A percentile compares a stretch with the other conserved stretches of the same genome.
phyloP scores from a whole-genome alignment of 2,329 filamentous ascomycete species.

The Camillea tinctor region DNA sequence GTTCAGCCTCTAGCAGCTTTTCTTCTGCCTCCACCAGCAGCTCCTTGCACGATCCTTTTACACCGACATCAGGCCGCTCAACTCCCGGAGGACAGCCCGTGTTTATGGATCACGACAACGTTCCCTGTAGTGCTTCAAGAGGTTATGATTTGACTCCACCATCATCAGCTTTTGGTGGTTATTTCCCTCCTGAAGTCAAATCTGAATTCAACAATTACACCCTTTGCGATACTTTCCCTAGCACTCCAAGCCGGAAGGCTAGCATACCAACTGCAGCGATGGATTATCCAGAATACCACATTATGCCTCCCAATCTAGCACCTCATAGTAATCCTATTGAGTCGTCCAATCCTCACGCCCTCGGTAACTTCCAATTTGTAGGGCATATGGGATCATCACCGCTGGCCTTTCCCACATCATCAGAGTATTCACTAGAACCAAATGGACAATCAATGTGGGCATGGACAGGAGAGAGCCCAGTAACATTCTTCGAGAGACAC shows the following conservation, averaged over 20 bases:
- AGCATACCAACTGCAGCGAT: slow-evolving; percentile 22
- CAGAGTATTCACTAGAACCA: slow-evolving; percentile 16
- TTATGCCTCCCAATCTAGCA: slow-evolving; percentile 16
- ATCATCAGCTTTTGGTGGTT: slow-evolving; percentile 29
- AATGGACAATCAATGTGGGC: slow-evolving; percentile 17
- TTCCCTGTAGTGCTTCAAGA: slow-evolving; percentile 23
- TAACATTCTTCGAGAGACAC: slow-evolving; percentile 19
- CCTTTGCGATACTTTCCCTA: slow-evolving; percentile 16
- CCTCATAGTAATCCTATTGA: slow-evolving; percentile 17
- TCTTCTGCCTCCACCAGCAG: slow-evolving; percentile 31
- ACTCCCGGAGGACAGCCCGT: slow-evolving; percentile 27
- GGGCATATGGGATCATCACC: slow-evolving; percentile 22
- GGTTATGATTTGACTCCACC: slow-evolving; percentile 33
- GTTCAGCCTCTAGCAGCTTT: slow-evolving; percentile 30
- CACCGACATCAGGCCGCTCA: slow-evolving; percentile 34
- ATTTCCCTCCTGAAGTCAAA: slow-evolving; percentile 28
- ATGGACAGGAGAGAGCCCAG: slow-evolving; percentile 19
- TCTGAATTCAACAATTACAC: slow-evolving; percentile 18
- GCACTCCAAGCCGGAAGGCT: slow-evolving; percentile 24
- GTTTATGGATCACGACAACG: slow-evolving; percentile 26
- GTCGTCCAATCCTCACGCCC: slow-evolving; percentile 12
- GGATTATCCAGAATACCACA: slow-evolving; percentile 27
- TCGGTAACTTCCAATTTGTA: slow-evolving; percentile 19
- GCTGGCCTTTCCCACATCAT: slow-evolving; percentile 13
- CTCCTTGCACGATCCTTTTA: slow-evolving; percentile 28